Base-by-base conservation (phyloP, 805 yeast species). In the Candida gorgasii region DNA sequence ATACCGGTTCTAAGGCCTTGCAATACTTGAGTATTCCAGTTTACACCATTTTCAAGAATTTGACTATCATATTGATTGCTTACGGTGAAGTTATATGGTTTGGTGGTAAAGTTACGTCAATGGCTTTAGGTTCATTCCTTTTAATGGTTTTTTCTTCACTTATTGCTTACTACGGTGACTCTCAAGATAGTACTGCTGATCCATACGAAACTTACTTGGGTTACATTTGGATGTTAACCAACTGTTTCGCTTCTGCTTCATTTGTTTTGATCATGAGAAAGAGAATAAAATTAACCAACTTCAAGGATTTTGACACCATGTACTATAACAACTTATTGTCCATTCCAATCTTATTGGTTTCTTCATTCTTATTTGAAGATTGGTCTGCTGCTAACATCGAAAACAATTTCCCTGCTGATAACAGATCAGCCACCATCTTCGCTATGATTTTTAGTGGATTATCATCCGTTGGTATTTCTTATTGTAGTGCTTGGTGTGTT, bases 401-500 rank as follows among this genome's bases (percentile, higher is more conserved):
- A 13, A 57, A 60, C 42, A 92, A 90, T 78, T 88, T 93, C 82
- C 95, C 95, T 30, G 72, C 75, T 11, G 87, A 70, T 36, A 73
- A 78, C 54, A 79, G 90, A 63, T 66, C 72, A 50, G 76, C 92
- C 33, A 78, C 88, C 45, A 76, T 89, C 50, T 67, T 83, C 34
- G 83, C 89, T 55, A 90, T 93, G 96, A 58, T 93, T 49, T 78
- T 92, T 61, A 88, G 97, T 27, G 99, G 99, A 67, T 79, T 87
- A 54, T 84, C 95, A 34, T 85, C 97, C 23, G 96, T 93, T 41
- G 97, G 96, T 73, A 93, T 93, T 64, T 92, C 98, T 34, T 93
- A 93, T 80, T 89, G 97, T 69, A 89, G 98, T 9, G 99, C 97
- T 48, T 93, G 99, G 99, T 93, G 99, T 80, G 96, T 93, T 52